Evolutionary conservation across 2,329 filamentous ascomycete species (phyloP), one percentile per base, ranked within the genome.

Genomic region (Ceratocystis cacaofunesta): DNA sequence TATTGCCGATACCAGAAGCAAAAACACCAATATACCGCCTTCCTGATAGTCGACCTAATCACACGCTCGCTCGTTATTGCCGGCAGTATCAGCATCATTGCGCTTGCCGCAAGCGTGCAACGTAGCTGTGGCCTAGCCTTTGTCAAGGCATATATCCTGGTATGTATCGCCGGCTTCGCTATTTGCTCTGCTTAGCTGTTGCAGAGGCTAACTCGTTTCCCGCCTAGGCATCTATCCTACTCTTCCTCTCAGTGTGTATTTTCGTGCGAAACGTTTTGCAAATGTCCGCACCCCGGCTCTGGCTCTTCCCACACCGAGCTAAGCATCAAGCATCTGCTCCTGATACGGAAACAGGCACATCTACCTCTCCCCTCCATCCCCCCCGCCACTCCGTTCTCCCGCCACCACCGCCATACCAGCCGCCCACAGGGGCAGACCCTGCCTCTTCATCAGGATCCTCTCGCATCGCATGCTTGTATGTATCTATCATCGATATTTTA

Each of bases 21-120:
- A 22, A 43, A 17, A 15, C 36, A 32, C 44, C 62, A 64, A 12
- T 19, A 57, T 19, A 64, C 48, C 3, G 62, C 62, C 44, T 57
- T 64, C 32, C 62, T 50, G 17, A 64, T 64, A 25, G n/a, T 64
- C 46, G 62, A 64, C 36, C 28, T 64, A n/a, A 41, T 36, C 25
- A 57, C 48, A 15, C 62, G 62, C 44, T 64, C 62, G 28, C 62
- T 64, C 48, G 62, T 64, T 10, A 25, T 64, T 10, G 62, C 62
- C 17, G 62, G 30, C 17, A 52, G 44, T 22, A 64, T 25, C 48
- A 57, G 44, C 25, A 64, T 64, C 15, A 44, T 64, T 12, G 62
- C 43, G 32, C 62, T 64, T 19, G 62, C 62, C 15, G 46, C 62
- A 2, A 44, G 48, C 30, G 48, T 50, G 15, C 62, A 64, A 12